Evolutionary conservation across 495 filamentous ascomycete species (phyloP).

Genomic region (Lasiosphaeria hispida): DNA sequence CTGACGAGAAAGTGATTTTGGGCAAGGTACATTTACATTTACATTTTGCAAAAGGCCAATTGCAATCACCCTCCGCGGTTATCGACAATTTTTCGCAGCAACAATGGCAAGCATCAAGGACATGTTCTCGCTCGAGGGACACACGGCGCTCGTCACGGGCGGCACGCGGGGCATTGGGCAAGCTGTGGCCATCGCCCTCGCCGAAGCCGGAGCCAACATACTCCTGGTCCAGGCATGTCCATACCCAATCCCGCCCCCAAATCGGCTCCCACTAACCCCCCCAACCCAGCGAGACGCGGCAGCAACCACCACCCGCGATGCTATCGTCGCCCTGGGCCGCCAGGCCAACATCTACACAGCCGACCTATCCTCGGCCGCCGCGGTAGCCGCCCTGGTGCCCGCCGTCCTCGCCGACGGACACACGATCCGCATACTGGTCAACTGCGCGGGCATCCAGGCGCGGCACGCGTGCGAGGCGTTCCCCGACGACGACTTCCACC

Average conservation of each 20-base stretch:
- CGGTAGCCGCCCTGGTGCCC: conserved; percentile 62
- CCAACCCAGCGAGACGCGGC: conserved; percentile 57
- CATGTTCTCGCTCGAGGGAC: conserved; percentile 57
- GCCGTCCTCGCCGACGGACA: conserved; percentile 57
- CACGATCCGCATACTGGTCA: conserved; percentile 71
- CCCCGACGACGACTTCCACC: conserved; percentile 79
- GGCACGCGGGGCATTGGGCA: conserved; percentile 86
- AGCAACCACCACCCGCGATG: conserved; percentile 61
- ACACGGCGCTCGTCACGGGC: conserved; percentile 83
- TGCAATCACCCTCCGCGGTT: too few relatives aligned
- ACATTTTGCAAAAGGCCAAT: not conserved
- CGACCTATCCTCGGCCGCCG: conserved; percentile 63
- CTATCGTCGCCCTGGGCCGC: conserved; percentile 63
- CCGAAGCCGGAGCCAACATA: conserved; percentile 82
- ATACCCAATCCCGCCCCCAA: too few relatives aligned
- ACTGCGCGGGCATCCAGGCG: conserved; percentile 82
- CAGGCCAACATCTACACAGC: conserved; percentile 66
- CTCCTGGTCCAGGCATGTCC: conserved; percentile 61
- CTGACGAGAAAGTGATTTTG: not conserved
- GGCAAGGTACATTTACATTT: not conserved
- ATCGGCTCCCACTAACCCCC: not conserved
- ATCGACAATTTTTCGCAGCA: conserved; percentile 1
- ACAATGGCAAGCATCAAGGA: conserved; percentile 10
- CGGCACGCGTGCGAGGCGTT: conserved; percentile 75
- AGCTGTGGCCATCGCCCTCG: conserved; percentile 75